Conservation (phyloP, 768 basidiomycete genomes). For the Cyclocybe aegerita region DNA sequence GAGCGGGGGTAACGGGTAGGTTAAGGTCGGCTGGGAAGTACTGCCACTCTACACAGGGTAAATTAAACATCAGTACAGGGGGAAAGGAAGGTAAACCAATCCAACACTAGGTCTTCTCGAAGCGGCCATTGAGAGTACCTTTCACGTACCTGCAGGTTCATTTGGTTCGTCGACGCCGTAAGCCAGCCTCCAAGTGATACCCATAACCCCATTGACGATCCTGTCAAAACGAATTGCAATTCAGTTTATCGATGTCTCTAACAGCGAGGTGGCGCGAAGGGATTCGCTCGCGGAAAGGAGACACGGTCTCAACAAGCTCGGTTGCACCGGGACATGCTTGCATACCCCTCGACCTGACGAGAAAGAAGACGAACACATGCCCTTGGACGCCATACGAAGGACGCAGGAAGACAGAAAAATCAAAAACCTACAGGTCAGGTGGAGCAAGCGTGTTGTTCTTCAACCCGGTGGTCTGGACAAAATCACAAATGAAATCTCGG, state of each 20-base stretch:
- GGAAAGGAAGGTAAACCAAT: neutral
- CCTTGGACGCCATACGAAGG: too few species aligned
- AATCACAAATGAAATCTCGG: too few species aligned
- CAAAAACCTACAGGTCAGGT: constrained; percentile 48
- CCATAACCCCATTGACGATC: constrained; percentile 50
- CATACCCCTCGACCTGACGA: too few species aligned
- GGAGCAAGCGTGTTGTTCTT: constrained; percentile 54
- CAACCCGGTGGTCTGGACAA: constrained; percentile 21
- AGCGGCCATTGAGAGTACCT: too few species aligned
- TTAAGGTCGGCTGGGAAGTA: constrained; percentile 51
- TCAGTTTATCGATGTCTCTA: too few species aligned
- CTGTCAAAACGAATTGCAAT: constrained; percentile 10
- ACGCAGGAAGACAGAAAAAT: neutral
- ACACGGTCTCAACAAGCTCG: too few species aligned
- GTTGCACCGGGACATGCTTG: too few species aligned
- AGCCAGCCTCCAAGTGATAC: constrained; percentile 57
- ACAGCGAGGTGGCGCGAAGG: neutral
- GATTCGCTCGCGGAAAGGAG: neutral
- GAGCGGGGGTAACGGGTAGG: constrained; percentile 33
- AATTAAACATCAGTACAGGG: neutral
- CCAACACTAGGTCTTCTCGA: neutral
- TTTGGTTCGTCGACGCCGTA: constrained; percentile 49
- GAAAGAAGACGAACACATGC: constrained; percentile 11
- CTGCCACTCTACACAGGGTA: constrained; percentile 48
- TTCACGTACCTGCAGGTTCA: constrained; percentile 48